These are phyloP conservation scores for Rhodotorula graminis DNA, from an alignment of 768 basidiomycete species.

Conservation along the genomic window DNA sequence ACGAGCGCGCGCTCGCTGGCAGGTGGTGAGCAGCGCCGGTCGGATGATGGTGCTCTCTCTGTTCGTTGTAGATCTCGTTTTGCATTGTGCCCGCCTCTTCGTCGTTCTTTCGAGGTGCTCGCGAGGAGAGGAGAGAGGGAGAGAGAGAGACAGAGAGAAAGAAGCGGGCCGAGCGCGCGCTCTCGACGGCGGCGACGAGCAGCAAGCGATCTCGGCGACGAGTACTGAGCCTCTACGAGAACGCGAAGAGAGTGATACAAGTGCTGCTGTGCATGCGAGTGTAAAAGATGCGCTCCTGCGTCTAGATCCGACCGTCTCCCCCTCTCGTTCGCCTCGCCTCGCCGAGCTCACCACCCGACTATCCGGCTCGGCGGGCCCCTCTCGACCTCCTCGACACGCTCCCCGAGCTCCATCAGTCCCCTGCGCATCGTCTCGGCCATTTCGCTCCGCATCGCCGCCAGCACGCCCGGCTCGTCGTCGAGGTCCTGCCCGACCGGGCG, in stretches of 20 bases:
- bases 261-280: not conserved
- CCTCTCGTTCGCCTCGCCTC: not conserved
- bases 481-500: conserved; percentile 37
- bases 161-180: too few relatives aligned
- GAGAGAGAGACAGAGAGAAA: too few relatives aligned
- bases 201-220: too few relatives aligned
- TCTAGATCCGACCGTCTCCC: too few relatives aligned
- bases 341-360: not conserved
- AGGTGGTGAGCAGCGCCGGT: not conserved
- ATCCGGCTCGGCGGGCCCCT: conserved; percentile 9
- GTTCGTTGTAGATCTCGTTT: not conserved
- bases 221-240: too few relatives aligned
- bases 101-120: not conserved
- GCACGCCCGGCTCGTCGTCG: conserved; percentile 45
- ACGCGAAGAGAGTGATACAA: too few relatives aligned
- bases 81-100: not conserved
- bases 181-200: too few relatives aligned
- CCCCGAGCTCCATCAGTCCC: conserved; percentile 44
- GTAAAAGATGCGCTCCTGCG: too few relatives aligned
- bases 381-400: conserved; percentile 37
- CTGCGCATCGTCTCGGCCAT: conserved; percentile 54
- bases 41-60: not conserved
- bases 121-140: too few relatives aligned
- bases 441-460: conserved; percentile 52
- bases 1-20: not conserved